Base-by-base conservation (phyloP, 2,329 filamentous ascomycete genomes). In the Cladophialophora carrionii region DNA sequence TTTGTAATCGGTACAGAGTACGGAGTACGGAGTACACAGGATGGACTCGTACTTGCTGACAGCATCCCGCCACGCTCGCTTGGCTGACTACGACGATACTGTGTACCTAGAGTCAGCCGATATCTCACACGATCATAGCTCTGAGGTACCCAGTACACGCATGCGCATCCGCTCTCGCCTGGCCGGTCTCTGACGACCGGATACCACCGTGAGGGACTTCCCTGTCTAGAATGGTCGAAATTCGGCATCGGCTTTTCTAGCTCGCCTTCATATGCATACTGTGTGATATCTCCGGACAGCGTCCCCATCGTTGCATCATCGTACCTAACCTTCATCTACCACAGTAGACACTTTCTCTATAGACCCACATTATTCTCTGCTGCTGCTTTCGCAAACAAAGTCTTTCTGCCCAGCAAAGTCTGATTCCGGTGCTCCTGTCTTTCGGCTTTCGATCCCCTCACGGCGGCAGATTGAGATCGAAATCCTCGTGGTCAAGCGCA, bases 381-480 rank as follows among this genome's bases (percentile, higher is more conserved):
- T 41, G 37, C 5, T n/a, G 37, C n/a, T 43, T n/a, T 14, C 37
- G 37, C 2, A 41, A n/a, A 6, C 37, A n/a, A 17, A n/a, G 17
- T 41, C 37, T 43, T 43, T 43, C 17, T n/a, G 17, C 14, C 14
- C 14, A 43, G 37, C 37, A 5, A 43, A n/a, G 6, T 43, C 37
- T 43, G 17, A 43, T n/a, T n/a, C 17, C 17, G 14, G 37, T 41
- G 12, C 6, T 7, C 37, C 7, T 43, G 37, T 20, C 37, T n/a
- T 20, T 17, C 37, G 14, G 31, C 14, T 12, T 17, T 22, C 46
- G 49, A 63, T 49, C 46, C 10, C 26, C 56, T 49, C 64, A 54
- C 37, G 76, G 75, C 48, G 73, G 76, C 46, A 82, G 73, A 69
- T 82, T 82, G 56, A 83, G 75, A 72, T 82, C 80, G 68, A 82